These are phyloP conservation scores for Salinomyces thailandicus DNA, from an alignment of 2,329 filamentous ascomycete genomes.

Conservation along the genomic window DNA sequence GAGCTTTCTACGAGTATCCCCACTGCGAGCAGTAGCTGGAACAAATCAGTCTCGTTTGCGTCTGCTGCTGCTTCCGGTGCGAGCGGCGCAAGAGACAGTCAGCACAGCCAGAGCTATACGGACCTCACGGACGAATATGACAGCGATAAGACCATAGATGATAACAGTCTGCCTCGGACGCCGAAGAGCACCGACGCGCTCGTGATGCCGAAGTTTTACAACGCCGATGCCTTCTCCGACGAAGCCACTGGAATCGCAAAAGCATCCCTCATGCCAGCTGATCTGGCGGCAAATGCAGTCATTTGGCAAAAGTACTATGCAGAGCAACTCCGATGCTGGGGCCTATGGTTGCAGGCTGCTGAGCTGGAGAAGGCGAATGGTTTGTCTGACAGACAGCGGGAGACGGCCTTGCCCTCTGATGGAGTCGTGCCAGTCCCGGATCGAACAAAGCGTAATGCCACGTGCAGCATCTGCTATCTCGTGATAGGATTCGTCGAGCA, in stretches of 20 bases:
- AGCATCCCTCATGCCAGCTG: conserved; percentile 40
- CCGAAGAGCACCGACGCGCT: conserved; percentile 22
- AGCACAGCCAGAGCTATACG: conserved; percentile 21
- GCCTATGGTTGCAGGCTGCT: conserved; percentile 42
- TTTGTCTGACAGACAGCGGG: conserved; percentile 20
- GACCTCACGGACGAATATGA: conserved; percentile 21
- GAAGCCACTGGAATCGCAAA: conserved; percentile 33
- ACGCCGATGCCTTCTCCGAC: conserved; percentile 46
- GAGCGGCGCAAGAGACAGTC: conserved; percentile 18
- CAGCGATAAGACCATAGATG: conserved; percentile 28
- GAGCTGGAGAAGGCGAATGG: conserved; percentile 50
- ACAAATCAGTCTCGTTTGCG: conserved; percentile 27
- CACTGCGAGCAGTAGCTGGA: conserved; percentile 36
- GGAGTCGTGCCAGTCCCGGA: background rate
- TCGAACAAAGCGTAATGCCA: conserved; percentile 6
- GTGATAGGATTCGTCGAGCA: conserved; percentile 18
- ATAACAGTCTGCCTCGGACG: conserved; percentile 23
- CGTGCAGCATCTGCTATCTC: conserved; percentile 21
- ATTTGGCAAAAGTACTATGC: conserved; percentile 49
- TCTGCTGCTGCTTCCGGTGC: conserved; percentile 23
- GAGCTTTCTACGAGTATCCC: conserved; percentile 22
- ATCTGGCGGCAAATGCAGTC: conserved; percentile 37
- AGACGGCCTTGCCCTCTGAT: background rate
- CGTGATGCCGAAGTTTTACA: conserved; percentile 45
- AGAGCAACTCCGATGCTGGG: conserved; percentile 49